Percentiles rank a stretch among this genome's conserved stretches.
These are phyloP conservation scores for Candida oleophila DNA, from an alignment of 805 yeast genomes.

Conservation along the genomic window DNA sequence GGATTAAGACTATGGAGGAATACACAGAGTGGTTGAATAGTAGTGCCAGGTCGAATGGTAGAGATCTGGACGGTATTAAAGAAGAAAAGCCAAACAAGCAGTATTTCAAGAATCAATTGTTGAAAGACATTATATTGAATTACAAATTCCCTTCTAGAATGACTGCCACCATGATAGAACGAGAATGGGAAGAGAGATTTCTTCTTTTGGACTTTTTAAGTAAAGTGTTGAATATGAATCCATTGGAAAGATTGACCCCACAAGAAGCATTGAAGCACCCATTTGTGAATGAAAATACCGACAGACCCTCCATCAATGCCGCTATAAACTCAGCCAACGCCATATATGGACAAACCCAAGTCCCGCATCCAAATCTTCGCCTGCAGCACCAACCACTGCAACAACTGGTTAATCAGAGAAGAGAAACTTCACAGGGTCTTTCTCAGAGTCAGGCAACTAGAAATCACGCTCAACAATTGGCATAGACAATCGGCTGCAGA, in stretches of 20 bases:
- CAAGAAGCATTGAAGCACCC: constrained; percentile 94
- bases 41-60: constrained; percentile 20
- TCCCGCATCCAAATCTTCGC: constrained; percentile 1
- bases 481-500: neutral
- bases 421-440: neutral
- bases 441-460: neutral
- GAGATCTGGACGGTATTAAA: constrained; percentile 26
- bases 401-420: neutral
- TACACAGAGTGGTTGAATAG: constrained; percentile 16
- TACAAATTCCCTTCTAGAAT: constrained; percentile 68
- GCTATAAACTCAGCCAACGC: neutral
- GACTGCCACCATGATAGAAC: constrained; percentile 54
- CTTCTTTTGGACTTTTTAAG: constrained; percentile 73
- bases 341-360: neutral
- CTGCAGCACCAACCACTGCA: neutral
- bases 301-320: neutral
- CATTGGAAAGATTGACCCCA: constrained; percentile 94
- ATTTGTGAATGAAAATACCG: constrained; percentile 53
- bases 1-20: constrained; percentile 35
- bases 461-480: neutral
- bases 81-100: constrained; percentile 80
- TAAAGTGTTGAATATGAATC: constrained; percentile 81
- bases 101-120: constrained; percentile 64
- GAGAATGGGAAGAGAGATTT: constrained; percentile 70
- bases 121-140: constrained; percentile 73